Conservation (phyloP, 176 grass and related monocot genomes). For the Melocanna baccifera region DNA sequence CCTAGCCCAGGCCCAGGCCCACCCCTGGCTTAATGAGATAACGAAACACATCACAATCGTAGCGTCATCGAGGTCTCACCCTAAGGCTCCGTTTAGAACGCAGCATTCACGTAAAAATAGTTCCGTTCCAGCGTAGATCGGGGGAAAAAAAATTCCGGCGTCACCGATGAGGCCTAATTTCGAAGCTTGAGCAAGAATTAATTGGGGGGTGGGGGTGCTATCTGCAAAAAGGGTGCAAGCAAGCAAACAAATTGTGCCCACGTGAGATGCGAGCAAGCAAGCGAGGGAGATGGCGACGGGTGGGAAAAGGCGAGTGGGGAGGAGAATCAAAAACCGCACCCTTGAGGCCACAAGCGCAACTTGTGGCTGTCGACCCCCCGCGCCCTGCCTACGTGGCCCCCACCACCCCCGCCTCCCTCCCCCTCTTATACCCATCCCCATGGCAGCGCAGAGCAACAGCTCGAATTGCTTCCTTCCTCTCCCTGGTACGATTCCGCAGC, state of each 20-base stretch:
- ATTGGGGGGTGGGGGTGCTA: accelerated
- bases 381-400: constrained; percentile 30
- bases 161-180: too few relatives aligned
- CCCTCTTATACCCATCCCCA: constrained; percentile 24
- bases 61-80: too few relatives aligned
- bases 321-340: constrained; percentile 61
- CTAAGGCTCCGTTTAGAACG: too few relatives aligned
- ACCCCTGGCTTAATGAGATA: too few relatives aligned
- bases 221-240: not conserved
- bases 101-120: too few relatives aligned
- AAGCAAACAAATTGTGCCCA: not conserved
- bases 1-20: too few relatives aligned
- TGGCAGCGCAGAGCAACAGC: not conserved
- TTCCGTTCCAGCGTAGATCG: too few relatives aligned
- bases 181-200: too few relatives aligned
- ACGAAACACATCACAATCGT: too few relatives aligned
- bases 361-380: constrained; percentile 53
- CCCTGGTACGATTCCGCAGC: not conserved
- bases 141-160: too few relatives aligned
- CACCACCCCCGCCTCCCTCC: not conserved
- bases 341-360: constrained; percentile 49
- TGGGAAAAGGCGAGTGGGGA: not conserved
- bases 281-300: not conserved
- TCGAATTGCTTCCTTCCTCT: not conserved
- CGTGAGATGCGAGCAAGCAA: too few relatives aligned